Conservation (phyloP, 169 alveolate genomes). For the Plasmodium vinckei region DNA sequence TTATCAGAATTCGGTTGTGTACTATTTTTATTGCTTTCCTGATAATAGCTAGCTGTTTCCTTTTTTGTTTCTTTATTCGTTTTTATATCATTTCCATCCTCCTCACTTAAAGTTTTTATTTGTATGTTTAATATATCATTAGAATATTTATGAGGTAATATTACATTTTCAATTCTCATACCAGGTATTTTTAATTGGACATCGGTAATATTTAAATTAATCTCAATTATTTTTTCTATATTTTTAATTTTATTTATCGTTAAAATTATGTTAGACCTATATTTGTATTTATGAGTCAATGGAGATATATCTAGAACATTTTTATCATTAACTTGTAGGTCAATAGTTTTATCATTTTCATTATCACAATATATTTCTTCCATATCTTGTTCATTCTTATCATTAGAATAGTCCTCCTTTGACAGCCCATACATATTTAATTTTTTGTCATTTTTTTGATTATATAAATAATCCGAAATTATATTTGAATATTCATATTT, state of each 20-base stretch:
- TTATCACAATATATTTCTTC: neutral
- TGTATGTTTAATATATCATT: slow-evolving; percentile 50
- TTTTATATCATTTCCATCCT: neutral
- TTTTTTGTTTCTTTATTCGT: neutral
- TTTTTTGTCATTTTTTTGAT: neutral
- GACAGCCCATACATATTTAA: neutral
- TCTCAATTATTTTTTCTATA: slow-evolving; percentile 40
- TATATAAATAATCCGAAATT: slow-evolving; percentile 22
- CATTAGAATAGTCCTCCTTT: slow-evolving; percentile 10
- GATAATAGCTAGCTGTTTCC: neutral
- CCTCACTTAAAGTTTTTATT: slow-evolving; percentile 18
- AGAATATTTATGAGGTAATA: slow-evolving; percentile 38
- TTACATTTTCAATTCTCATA: slow-evolving; percentile 55
- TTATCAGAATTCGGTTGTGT: neutral
- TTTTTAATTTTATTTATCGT: slow-evolving; percentile 63
- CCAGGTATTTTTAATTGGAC: slow-evolving; percentile 69
- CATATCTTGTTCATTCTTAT: slow-evolving; percentile 7
- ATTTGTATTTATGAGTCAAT: slow-evolving; percentile 55
- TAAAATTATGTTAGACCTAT: slow-evolving; percentile 31
- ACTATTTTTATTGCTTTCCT: neutral
- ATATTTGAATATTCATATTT: slow-evolving; percentile 36
- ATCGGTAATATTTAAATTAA: slow-evolving; percentile 39
- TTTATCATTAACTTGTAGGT: slow-evolving; percentile 33
- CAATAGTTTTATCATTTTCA: slow-evolving; percentile 18
- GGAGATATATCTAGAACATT: slow-evolving; percentile 30